Evolutionary conservation across 148 eudicot species (phyloP).

Genomic region (Rhododendron molle): DNA sequence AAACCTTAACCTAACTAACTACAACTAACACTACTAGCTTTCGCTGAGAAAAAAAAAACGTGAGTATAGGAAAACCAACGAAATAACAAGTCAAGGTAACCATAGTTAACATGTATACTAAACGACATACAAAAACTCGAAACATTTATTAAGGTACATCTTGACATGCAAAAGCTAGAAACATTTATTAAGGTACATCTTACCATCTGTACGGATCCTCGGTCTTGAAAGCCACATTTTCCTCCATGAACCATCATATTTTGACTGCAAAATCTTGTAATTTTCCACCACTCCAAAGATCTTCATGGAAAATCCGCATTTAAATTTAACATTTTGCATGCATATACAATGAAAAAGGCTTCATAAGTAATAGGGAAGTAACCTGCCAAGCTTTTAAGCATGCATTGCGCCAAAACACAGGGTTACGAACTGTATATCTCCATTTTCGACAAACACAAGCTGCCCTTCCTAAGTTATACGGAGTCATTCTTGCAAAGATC

Average conservation of each 20-base stretch:
- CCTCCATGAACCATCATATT: conserved; percentile 92
- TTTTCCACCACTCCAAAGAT: conserved; percentile 66
- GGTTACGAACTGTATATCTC: conserved; percentile 85
- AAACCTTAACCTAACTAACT: background rate
- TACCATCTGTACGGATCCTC: conserved; percentile 88
- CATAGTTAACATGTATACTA: background rate
- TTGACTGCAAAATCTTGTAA: conserved; percentile 69
- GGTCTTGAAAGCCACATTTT: conserved; percentile 96
- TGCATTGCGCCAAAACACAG: conserved; percentile 86
- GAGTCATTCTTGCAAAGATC: conserved; percentile 76
- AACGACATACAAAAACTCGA: background rate
- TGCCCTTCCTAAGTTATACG: conserved; percentile 76
- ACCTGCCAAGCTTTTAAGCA: conserved; percentile 98
- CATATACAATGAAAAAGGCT: background rate
- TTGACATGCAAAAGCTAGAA: conserved; percentile 2
- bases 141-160: background rate
- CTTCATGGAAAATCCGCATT: conserved; percentile 29
- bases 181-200: background rate
- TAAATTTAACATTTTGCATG: background rate
- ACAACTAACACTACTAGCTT: background rate
- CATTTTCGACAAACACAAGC: conserved; percentile 94
- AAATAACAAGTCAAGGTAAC: background rate
- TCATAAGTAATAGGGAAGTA: background rate
- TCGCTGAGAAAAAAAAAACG: background rate
- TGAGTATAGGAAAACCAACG: background rate